Conservation (phyloP, 2,329 filamentous ascomycete species). For the Epichloe coenophiala region DNA sequence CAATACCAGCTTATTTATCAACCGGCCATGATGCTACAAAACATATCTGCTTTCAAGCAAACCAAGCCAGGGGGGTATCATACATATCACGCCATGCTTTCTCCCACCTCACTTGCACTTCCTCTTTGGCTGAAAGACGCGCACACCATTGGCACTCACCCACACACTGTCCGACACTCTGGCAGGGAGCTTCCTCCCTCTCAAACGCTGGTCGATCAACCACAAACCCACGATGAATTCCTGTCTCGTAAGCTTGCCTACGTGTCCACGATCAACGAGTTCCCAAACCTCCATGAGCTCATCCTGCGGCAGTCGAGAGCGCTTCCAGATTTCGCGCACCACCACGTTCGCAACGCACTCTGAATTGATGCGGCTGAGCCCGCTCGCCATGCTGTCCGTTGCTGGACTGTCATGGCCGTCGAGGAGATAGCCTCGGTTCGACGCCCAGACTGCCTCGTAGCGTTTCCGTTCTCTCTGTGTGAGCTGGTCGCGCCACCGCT, state of each 20-base stretch:
- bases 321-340: conserved; percentile 60
- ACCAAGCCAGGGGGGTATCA: background rate
- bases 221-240: conserved; percentile 78
- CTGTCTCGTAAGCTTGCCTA: conserved; percentile 46
- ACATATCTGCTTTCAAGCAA: background rate
- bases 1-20: no score
- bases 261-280: conserved; percentile 46
- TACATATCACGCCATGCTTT: background rate
- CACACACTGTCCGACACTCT: conserved; percentile 63
- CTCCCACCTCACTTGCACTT: background rate
- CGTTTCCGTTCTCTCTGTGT: conserved; percentile 60
- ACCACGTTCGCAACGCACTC: conserved; percentile 53
- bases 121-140: conserved; percentile 18
- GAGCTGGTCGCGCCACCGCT: conserved; percentile 64
- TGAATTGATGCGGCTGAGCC: conserved; percentile 15
- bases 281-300: conserved; percentile 67
- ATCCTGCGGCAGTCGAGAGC: conserved; percentile 52
- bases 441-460: conserved; percentile 77
- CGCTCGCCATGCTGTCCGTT: conserved; percentile 8
- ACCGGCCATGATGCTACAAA: no score
- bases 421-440: conserved; percentile 52
- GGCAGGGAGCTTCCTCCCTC: conserved; percentile 62
- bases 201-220: conserved; percentile 69
- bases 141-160: conserved; percentile 47
- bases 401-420: conserved; percentile 9